A percentile compares a stretch with the other conserved stretches of the same genome.
Evolutionary conservation across 306 rosid genomes (phyloP).

Genomic region (Styphnolobium japonicum): DNA sequence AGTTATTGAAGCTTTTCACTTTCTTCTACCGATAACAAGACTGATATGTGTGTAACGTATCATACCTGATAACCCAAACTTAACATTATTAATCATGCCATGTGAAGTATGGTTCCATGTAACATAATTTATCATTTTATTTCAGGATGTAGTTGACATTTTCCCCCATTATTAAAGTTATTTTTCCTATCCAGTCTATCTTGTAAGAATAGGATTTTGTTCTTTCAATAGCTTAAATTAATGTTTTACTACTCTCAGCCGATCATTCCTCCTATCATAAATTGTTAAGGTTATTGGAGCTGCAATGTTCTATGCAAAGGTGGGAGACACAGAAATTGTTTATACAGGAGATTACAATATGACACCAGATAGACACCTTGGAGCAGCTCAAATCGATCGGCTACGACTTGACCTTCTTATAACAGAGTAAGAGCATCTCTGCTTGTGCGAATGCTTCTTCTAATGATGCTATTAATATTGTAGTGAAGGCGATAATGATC

Average conservation of each 20-base stretch:
- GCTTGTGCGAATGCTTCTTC: neutral
- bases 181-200: neutral
- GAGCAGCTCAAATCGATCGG: constrained; percentile 94
- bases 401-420: constrained; percentile 86
- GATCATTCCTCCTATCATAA: constrained; percentile 1
- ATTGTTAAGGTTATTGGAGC: constrained; percentile 86
- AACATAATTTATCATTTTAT: constrained; percentile 7
- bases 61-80: constrained; percentile 1
- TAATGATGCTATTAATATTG: neutral
- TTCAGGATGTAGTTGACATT: neutral
- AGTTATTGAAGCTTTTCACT: constrained; percentile 14
- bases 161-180: neutral
- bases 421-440: constrained; percentile 62
- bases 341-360: constrained; percentile 98
- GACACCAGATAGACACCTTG: constrained; percentile 97
- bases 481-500: neutral
- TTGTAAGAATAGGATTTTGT: neutral
- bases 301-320: constrained; percentile 97
- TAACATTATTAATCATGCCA: neutral
- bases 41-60: neutral
- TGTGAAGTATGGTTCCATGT: constrained; percentile 1
- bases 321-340: constrained; percentile 78
- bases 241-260: constrained; percentile 10
- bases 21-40: neutral
- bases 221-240: constrained; percentile 17